These are phyloP conservation scores for Aspergillus cavernicola DNA, from an alignment of 495 filamentous ascomycete species.

Conservation along the genomic window DNA sequence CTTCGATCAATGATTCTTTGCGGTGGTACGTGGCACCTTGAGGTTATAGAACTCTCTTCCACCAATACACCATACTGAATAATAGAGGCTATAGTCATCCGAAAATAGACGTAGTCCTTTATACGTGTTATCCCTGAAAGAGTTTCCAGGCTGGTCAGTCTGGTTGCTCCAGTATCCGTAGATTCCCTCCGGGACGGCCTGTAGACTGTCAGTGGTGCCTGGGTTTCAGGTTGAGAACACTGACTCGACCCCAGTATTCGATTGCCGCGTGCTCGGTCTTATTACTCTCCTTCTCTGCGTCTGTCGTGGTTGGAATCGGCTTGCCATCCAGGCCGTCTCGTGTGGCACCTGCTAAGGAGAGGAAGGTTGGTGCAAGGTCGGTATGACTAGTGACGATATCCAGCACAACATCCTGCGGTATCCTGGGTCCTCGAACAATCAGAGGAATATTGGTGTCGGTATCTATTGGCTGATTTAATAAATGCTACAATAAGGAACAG, in stretches of 20 bases:
- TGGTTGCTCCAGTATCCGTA: constrained; percentile 30
- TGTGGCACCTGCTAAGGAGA: constrained; percentile 40
- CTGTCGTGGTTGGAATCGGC: constrained; percentile 42
- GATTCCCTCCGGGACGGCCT: constrained; percentile 49
- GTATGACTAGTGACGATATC: constrained; percentile 61
- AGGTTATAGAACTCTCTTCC: constrained; percentile 57
- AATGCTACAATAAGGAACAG: neutral
- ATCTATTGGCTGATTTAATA: constrained; percentile 28
- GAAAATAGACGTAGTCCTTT: constrained; percentile 54
- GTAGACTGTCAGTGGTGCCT: neutral
- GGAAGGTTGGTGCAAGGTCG: constrained; percentile 62
- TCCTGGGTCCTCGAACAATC: constrained; percentile 53
- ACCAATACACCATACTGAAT: constrained; percentile 58
- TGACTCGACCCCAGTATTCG: constrained; percentile 56
- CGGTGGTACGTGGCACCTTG: constrained; percentile 27
- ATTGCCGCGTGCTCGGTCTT: constrained; percentile 57
- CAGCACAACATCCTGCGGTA: constrained; percentile 39
- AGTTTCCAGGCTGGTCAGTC: constrained; percentile 13
- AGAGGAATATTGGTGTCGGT: constrained; percentile 68
- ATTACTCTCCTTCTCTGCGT: constrained; percentile 25
- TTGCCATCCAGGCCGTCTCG: constrained; percentile 51
- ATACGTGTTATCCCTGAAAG: constrained; percentile 52
- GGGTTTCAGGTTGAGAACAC: neutral
- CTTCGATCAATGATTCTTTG: neutral
- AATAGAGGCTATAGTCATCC: constrained; percentile 51